Evolutionary conservation across 1,284 basidiomycete species (phyloP), one percentile per base, ranked within the genome.

Genomic region (Ganoderma sinense): DNA sequence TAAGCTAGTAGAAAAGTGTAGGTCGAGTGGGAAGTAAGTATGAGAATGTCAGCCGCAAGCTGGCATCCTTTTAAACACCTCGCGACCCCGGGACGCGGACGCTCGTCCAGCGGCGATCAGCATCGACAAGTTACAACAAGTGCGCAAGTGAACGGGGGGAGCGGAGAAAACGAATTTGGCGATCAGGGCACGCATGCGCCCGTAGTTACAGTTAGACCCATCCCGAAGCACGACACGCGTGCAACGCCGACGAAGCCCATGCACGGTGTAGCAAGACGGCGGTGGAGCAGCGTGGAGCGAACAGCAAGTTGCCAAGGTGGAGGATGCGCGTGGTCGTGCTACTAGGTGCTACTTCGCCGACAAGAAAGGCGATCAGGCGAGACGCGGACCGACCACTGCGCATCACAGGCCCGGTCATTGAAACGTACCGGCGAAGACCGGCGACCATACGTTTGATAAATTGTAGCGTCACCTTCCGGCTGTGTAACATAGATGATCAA

Each of bases 1-100:
- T 16, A 33, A 43, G 23, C 14, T 14, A 6, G 62, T 20, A 23
- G 43, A 63, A 51, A 45, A 40, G 39, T 40, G 20, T 41, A 39
- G 41, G 20, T 29, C 39, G 41, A n/a, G 39, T 6, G 39, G 18
- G 36, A 23, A 13, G 36, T 11, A 40, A 41, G 41, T 61, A 36
- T 64, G 56, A 58, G 59, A 58, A 33, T 13, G 36, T 11, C 62
- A 40, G 14, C 39, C 33, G 31, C 23, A 33, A 39, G 61, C 23
- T 51, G 43, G 36, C 48, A 36, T 39, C 36, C 53, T 66, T 66
- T 66, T 48, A 55, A 66, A 39, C 39, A 51, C 26, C 48, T 20
- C 20, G 3, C 48, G 26, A 5, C 36, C 14, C 23, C n/a, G n/a
- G n/a, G 11, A 40, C 20, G 6, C 7, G 36, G 39, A 61, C 39